A percentile compares a stretch with the other conserved stretches of the same genome.
These are phyloP conservation scores for Sphaerobolus stellatus DNA, from an alignment of 1,284 basidiomycete genomes.

Conservation along the genomic window DNA sequence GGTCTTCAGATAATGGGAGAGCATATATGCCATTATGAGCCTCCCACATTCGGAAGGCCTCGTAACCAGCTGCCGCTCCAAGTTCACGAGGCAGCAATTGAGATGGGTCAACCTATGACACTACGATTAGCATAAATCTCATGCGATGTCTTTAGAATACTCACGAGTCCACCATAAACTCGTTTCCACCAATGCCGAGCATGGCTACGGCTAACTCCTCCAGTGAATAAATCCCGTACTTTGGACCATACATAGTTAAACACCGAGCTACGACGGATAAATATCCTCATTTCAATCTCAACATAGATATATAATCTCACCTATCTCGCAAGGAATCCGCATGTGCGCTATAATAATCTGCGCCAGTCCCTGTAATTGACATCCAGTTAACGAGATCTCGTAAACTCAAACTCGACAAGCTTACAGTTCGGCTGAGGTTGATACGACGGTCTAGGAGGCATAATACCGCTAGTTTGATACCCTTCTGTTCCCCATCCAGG, in stretches of 20 bases:
- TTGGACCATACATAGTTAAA: conserved; percentile 58
- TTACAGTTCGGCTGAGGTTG: conserved; percentile 57
- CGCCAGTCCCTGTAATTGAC: conserved; percentile 39
- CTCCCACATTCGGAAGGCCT: conserved; percentile 64
- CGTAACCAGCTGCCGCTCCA: conserved; percentile 68
- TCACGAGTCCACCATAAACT: conserved; percentile 56
- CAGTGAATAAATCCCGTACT: conserved; percentile 38
- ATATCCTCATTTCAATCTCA: neutral
- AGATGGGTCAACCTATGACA: conserved; percentile 12
- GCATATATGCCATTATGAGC: conserved; percentile 50
- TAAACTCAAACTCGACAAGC: neutral
- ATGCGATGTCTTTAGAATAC: conserved; percentile 17
- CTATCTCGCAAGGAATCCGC: conserved; percentile 52
- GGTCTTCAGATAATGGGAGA: conserved; percentile 50
- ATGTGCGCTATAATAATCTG: conserved; percentile 62
- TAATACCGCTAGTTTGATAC: conserved; percentile 51
- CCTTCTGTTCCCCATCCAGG: conserved; percentile 52
- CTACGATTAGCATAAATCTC: conserved; percentile 1
- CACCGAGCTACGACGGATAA: conserved; percentile 39
- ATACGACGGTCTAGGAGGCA: conserved; percentile 53
- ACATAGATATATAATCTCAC: conserved; percentile 30
- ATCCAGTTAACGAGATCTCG: neutral
- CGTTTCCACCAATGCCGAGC: conserved; percentile 58
- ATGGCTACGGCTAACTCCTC: conserved; percentile 53
- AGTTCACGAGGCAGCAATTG: conserved; percentile 39